These are phyloP conservation scores for Medicago ruthenica DNA, from an alignment of 306 rosid species.

Conservation along the genomic window DNA sequence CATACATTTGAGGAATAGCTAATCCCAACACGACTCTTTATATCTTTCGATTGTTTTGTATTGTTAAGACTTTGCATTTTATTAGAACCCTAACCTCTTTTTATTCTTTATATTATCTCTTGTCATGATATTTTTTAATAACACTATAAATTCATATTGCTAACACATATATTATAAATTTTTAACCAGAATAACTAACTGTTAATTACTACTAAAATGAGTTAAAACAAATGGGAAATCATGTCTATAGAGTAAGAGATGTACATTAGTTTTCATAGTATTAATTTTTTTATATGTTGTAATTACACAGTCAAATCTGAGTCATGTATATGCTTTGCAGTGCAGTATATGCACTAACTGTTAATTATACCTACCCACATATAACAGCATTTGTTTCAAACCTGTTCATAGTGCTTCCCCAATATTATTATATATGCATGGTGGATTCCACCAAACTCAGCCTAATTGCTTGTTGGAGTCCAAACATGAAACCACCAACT, in stretches of 20 bases:
- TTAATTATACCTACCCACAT: constrained; percentile 45
- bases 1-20: too few relatives aligned
- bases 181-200: not conserved
- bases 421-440: constrained; percentile 41
- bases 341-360: not conserved
- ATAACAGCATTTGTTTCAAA: constrained; percentile 32
- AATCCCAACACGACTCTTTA: too few relatives aligned
- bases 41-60: too few relatives aligned
- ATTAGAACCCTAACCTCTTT: too few relatives aligned
- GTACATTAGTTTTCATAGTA: not conserved
- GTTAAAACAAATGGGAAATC: not conserved
- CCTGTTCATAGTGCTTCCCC: constrained; percentile 47
- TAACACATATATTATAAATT: not conserved
- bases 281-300: not conserved
- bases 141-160: too few relatives aligned
- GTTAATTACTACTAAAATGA: not conserved
- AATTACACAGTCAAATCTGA: not conserved
- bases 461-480: constrained; percentile 66
- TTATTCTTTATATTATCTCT: not conserved
- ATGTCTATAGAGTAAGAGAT: not conserved
- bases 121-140: too few relatives aligned
- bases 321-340: not conserved
- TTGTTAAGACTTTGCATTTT: too few relatives aligned
- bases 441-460: constrained; percentile 71
- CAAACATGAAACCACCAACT: constrained; percentile 79